phyloP scores from a whole-genome alignment of 495 filamentous ascomycete species.

The Xylaria cubensis region DNA sequence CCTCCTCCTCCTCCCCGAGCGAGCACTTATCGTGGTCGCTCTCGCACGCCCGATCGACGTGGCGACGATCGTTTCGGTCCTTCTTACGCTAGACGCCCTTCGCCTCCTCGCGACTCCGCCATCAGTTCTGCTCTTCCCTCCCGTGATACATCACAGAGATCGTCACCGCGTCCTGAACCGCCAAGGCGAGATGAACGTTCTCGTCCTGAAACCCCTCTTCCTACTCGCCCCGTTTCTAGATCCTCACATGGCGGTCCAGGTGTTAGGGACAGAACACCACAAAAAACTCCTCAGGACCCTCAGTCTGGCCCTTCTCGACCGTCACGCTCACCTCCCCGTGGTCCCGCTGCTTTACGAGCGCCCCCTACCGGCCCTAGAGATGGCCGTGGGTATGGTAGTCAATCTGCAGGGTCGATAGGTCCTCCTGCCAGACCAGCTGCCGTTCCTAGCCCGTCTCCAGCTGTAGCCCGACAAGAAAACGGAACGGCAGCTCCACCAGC shows the following conservation, averaged over 20 bases:
- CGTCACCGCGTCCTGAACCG: constrained; percentile 51
- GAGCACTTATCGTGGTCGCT: constrained; percentile 50
- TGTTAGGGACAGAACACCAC: constrained; percentile 40
- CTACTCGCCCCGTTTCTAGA: constrained; percentile 41
- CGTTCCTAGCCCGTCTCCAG: constrained; percentile 33
- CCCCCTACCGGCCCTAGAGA: constrained; percentile 55
- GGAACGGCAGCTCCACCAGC: constrained; percentile 48
- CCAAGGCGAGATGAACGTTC: constrained; percentile 52
- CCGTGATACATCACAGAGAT: constrained; percentile 50
- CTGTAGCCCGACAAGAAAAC: constrained; percentile 43
- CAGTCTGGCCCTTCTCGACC: constrained; percentile 28
- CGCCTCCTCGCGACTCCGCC: constrained; percentile 49
- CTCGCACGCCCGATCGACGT: constrained; percentile 52
- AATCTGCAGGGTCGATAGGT: constrained; percentile 39
- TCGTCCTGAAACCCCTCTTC: constrained; percentile 45
- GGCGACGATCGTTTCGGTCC: constrained; percentile 48
- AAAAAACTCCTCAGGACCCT: constrained; percentile 36
- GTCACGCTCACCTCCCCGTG: constrained; percentile 52
- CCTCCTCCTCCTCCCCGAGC: constrained; percentile 45
- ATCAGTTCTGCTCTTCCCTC: constrained; percentile 53
- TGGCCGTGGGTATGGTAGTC: constrained; percentile 44
- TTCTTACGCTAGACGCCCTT: constrained; percentile 48
- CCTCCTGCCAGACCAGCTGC: constrained; percentile 42
- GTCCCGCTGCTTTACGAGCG: constrained; percentile 54
- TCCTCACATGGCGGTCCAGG: constrained; percentile 32